Conservation (phyloP, 495 filamentous ascomycete species). For the Amorphotheca resinae region DNA sequence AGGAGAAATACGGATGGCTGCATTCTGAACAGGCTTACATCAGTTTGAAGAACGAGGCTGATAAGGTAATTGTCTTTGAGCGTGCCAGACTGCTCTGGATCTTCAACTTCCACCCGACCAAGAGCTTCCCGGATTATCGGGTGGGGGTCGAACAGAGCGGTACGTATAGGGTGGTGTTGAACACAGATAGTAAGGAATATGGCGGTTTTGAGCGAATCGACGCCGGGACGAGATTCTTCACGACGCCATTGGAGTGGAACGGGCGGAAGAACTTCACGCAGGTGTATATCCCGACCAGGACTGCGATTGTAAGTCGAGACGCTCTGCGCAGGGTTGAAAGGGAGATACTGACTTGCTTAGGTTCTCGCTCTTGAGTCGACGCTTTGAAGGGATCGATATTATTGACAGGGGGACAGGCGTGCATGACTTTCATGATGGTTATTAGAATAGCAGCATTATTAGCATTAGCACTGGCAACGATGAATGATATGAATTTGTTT, state of each 20-base stretch:
- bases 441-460: too few species aligned
- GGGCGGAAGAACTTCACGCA: constrained; percentile 77
- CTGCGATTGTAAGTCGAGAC: constrained; percentile 73
- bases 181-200: constrained; percentile 63
- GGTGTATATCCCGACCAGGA: constrained; percentile 78
- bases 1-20: constrained; percentile 88
- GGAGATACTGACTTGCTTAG: constrained; percentile 22
- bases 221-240: constrained; percentile 74
- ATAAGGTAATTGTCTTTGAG: constrained; percentile 96
- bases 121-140: constrained; percentile 85
- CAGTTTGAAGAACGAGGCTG: constrained; percentile 81
- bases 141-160: constrained; percentile 75
- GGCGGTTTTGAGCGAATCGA: constrained; percentile 72
- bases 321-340: neutral
- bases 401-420: too few species aligned
- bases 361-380: constrained; percentile 41
- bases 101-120: constrained; percentile 89
- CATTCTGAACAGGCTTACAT: constrained; percentile 80
- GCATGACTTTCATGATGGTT: too few species aligned
- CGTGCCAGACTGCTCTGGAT: constrained; percentile 81
- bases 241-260: constrained; percentile 82
- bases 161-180: constrained; percentile 80
- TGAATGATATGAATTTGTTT: too few species aligned
- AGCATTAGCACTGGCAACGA: too few species aligned
- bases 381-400: constrained; percentile 22